Evolutionary conservation across 257 asterid genomes (phyloP).

Genomic region (Marsdenia floribunda): DNA sequence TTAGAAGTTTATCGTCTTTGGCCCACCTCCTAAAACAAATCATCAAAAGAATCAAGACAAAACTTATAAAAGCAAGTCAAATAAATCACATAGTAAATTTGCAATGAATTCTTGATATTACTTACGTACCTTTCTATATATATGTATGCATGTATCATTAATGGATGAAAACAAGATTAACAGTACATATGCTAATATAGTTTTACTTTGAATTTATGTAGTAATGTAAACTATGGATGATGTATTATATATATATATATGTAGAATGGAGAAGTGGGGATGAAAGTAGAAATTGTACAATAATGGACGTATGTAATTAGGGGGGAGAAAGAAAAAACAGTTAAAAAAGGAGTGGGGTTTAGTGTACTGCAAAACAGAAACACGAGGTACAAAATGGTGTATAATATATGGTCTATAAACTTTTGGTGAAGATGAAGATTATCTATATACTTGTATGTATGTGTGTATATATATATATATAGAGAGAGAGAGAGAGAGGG

Average conservation of each 20-base stretch:
- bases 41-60: constrained; percentile 15
- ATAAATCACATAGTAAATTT: background rate
- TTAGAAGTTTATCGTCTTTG: constrained; percentile 21
- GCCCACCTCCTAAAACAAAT: constrained; percentile 37
- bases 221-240: background rate
- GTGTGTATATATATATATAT: constrained; percentile 4
- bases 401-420: constrained; percentile 19
- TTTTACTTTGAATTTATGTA: background rate
- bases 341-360: background rate
- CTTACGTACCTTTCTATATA: background rate
- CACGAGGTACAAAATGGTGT: constrained; percentile 14
- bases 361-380: constrained; percentile 6
- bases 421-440: constrained; percentile 12
- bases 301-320: background rate
- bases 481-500: background rate
- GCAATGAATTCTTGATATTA: background rate
- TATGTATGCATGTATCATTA: background rate
- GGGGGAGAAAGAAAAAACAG: background rate
- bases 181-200: background rate
- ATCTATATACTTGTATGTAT: constrained; percentile 7
- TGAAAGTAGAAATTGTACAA: background rate
- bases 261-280: background rate
- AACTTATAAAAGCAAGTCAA: background rate
- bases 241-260: too few relatives aligned
- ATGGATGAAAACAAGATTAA: too few relatives aligned